Base-by-base conservation (phyloP, 1,284 basidiomycete genomes). In the Thecaphora thlaspeos region DNA sequence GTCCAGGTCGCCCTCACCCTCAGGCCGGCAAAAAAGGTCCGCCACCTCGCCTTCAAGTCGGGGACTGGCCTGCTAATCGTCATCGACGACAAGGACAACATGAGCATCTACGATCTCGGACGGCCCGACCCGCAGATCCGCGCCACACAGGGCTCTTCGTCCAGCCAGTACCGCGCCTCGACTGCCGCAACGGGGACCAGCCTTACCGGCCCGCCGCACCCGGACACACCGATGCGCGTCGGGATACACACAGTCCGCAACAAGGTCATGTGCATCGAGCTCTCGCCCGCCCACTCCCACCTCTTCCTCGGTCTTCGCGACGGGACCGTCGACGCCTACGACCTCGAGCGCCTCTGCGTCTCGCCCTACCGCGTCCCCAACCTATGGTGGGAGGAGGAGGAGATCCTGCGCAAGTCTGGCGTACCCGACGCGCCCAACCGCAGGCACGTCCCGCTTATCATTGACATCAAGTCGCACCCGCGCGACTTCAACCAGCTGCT, bases 401-500 rank as follows among this genome's bases (percentile, higher is more conserved):
- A 87, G 55, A 84, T 87, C 17, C 50, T 73, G 3, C 71, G 73
- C 43, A 80, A 84, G 11, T 84, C 82, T 45, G 85, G 86, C 7
- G 80, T 86, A 28, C 82, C 83, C 1, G 81, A 80, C 17, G 78
- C 82, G 4, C 78, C 79, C 9, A 79, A 75, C 32, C 77, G 80
- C 4, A 43, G 80, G 7, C 82, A 81, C 48, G 64, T 70, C 1
- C 73, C 73, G 2, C 52, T 76, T 26, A 68, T 76, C 40, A 69
- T 76, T 43, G 71, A 75, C 38, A 72, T 76, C 47, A 55, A 67
- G 5, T 80, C 85, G 18, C 89, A 92, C 77, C 91, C 91, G 2
- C 82, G 88, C 51, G 86, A 94, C 72, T 77, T 93, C 38, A 89
- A 90, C 73, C 81, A 87, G 18, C 68, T 93, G 9, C 86, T 94